phyloP scores from a whole-genome alignment of 176 grass and related monocot species.

The Tillandsia fasciculata region DNA sequence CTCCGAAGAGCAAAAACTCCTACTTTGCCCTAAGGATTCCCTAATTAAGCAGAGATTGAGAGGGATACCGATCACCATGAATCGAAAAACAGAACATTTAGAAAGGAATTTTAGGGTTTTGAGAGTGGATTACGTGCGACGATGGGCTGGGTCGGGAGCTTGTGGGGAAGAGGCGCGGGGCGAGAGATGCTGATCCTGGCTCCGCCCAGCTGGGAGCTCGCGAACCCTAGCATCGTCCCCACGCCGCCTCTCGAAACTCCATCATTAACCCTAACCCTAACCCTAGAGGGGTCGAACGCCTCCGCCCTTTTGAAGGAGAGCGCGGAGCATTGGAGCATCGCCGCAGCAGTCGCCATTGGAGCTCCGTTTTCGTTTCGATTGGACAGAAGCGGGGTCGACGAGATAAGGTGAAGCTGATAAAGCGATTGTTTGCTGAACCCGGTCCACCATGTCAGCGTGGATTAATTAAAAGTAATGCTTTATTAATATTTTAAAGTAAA shows the following conservation, averaged over 20 bases:
- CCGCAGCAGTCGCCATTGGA: not conserved
- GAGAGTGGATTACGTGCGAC: not conserved
- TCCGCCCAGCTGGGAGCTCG: not conserved
- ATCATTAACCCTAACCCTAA: not conserved
- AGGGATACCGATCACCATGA: too few relatives aligned
- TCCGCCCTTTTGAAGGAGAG: not conserved
- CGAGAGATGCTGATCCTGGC: not conserved
- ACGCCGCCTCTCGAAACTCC: not conserved
- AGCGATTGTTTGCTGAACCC: too few relatives aligned
- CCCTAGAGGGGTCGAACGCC: not conserved
- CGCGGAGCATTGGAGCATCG: not conserved
- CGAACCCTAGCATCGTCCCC: not conserved
- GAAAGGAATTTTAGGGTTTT: not conserved
- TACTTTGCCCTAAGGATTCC: too few relatives aligned
- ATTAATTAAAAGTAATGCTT: too few relatives aligned
- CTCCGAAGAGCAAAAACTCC: too few relatives aligned
- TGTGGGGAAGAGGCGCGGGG: not conserved
- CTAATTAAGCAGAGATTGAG: too few relatives aligned
- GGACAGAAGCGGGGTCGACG: too few relatives aligned
- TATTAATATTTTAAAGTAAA: too few relatives aligned
- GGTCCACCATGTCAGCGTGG: too few relatives aligned
- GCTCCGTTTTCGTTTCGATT: not conserved
- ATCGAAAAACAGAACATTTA: too few relatives aligned
- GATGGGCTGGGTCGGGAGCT: constrained; percentile 1
- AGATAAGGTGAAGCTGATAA: too few relatives aligned